A percentile compares a stretch with the other conserved stretches of the same genome.
Conservation (phyloP, 805 yeast genomes). For the Ogataea degrootiae region DNA sequence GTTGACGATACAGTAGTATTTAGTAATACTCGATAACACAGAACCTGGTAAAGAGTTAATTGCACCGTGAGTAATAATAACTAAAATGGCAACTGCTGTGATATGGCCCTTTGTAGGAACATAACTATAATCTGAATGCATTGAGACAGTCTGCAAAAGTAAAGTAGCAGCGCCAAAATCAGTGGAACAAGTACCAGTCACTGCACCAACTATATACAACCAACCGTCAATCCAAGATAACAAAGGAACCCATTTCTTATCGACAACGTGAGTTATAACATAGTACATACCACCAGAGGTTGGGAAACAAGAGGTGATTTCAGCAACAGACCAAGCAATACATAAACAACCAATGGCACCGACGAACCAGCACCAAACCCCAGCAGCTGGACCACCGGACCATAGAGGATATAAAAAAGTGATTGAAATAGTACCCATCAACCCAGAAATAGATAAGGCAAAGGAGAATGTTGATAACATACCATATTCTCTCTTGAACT, state of each 20-base stretch:
- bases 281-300: constrained; percentile 51
- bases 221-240: constrained; percentile 54
- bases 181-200: constrained; percentile 48
- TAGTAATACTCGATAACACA: constrained; percentile 45
- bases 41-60: constrained; percentile 50
- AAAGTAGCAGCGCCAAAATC: constrained; percentile 49
- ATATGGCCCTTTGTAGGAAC: constrained; percentile 38
- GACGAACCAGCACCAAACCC: constrained; percentile 59
- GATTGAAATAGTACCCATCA: constrained; percentile 58
- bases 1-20: constrained; percentile 45
- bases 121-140: constrained; percentile 34
- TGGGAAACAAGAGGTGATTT: constrained; percentile 47
- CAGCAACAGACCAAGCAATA: constrained; percentile 49
- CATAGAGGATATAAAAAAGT: constrained; percentile 43
- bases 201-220: constrained; percentile 44
- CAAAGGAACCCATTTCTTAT: constrained; percentile 44
- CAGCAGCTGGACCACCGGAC: constrained; percentile 60
- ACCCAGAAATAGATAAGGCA: constrained; percentile 61
- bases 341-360: constrained; percentile 50
- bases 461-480: constrained; percentile 59
- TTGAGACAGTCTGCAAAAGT: constrained; percentile 40
- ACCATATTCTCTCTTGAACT: constrained; percentile 53
- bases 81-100: constrained; percentile 48
- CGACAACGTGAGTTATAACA: constrained; percentile 43
- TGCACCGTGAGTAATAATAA: constrained; percentile 43